Evolutionary conservation across 1,284 basidiomycete genomes (phyloP), one percentile per base, ranked within the genome.

Genomic region (Ustilago loliicola): DNA sequence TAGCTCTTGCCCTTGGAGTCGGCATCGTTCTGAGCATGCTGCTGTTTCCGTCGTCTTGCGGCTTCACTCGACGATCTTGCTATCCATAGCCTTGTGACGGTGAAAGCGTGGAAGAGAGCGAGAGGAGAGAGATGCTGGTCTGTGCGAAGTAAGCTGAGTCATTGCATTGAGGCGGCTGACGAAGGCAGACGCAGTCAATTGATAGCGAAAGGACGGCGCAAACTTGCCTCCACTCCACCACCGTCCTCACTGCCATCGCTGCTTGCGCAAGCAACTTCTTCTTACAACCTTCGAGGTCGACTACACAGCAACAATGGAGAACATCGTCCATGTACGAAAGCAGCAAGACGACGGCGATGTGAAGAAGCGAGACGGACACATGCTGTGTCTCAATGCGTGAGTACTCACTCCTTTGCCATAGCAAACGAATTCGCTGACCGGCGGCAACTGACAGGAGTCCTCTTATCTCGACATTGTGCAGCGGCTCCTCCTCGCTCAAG

Each of bases 401-500:
- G 32, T 64, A 0, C 40, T 21, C 23, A 48, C 7, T 23, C 21
- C 7, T 48, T 10, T n/a, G 23, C 4, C 32, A 6, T 23, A 21
- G 21, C 21, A 25, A 23, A 23, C 5, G 15, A 48, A 11, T 25
- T 8, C 45, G 9, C 45, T 23, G 1, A 48, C 23, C 21, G 7
- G 29, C 19, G 7, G 5, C 23, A 50, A 29, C 17, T 50, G 25
- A 45, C 42, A 45, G 6, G 11, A 11, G 1, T 10, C 21, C 19
- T 21, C 21, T 21, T 21, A 8, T n/a, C 17, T 45, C 25, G 48
- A 50, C 23, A 27, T 15, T 15, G n/a, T 13, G 9, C 48, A 70
- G 72, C 23, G 73, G 73, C 15, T 76, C 73, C 0, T 76, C 73
- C n/a, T 72, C 69, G 17, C 64, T 76, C 61, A 76, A 76, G 45